A percentile compares a stretch with the other conserved stretches of the same genome.
Evolutionary conservation across 2,329 filamentous ascomycete species (phyloP).

Genomic region (Catunica adiposa): DNA sequence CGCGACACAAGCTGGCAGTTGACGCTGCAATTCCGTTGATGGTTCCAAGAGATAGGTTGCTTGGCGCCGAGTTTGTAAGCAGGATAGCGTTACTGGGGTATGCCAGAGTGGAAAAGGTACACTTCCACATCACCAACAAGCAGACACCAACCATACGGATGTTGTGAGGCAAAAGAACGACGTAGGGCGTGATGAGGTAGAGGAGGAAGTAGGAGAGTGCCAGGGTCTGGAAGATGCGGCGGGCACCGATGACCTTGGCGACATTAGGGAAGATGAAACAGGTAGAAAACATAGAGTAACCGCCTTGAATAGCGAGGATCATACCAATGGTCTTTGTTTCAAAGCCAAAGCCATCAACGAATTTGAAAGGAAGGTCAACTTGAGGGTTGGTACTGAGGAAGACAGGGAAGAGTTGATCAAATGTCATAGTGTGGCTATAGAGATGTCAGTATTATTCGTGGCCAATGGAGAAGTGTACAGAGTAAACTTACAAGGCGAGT

Average conservation of each 20-base stretch:
- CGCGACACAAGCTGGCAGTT: conserved; percentile 73
- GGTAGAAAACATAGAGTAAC: conserved; percentile 78
- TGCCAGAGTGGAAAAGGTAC: conserved; percentile 76
- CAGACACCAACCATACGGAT: conserved; percentile 63
- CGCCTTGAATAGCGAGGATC: conserved; percentile 74
- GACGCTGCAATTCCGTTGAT: conserved; percentile 89
- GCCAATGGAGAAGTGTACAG: conserved; percentile 12
- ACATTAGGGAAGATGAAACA: conserved; percentile 69
- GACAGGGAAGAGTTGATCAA: conserved; percentile 84
- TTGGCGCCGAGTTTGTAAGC: conserved; percentile 73
- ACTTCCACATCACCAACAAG: conserved; percentile 71
- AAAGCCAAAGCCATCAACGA: conserved; percentile 72
- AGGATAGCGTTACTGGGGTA: conserved; percentile 86
- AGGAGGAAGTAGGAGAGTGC: conserved; percentile 72
- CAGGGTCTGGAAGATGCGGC: conserved; percentile 67
- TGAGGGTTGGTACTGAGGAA: conserved; percentile 57
- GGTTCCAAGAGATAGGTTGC: conserved; percentile 67
- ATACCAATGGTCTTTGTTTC: conserved; percentile 71
- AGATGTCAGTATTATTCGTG: neutral
- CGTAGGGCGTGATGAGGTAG: conserved; percentile 76
- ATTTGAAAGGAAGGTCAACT: conserved; percentile 63
- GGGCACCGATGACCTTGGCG: conserved; percentile 56
- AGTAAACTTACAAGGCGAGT: conserved; percentile 69
- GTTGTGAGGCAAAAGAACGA: conserved; percentile 61
- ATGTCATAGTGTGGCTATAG: conserved; percentile 84